Percentiles rank a stretch among this genome's conserved stretches.
Conservation (phyloP, 1,139 yeast genomes). For the Zhuliangozyma parablackwelliae region DNA sequence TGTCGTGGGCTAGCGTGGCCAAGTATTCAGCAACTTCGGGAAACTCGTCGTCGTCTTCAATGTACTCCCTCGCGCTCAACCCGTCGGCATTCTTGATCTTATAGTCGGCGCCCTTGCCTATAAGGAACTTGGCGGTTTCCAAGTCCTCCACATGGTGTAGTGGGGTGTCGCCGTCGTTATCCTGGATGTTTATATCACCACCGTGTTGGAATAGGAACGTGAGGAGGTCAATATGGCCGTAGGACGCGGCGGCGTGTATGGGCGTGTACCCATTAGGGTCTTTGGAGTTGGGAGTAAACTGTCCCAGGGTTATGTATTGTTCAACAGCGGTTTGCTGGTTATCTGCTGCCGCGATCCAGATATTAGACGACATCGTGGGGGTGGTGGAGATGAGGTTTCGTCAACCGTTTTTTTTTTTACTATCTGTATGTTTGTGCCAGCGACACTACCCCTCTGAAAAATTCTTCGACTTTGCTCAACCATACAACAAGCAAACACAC, state of each 20-base stretch:
- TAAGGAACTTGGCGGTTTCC: conserved; percentile 56
- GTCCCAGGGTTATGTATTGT: conserved; percentile 46
- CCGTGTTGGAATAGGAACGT: conserved; percentile 52
- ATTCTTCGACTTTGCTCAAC: too few species aligned
- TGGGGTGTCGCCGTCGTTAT: conserved; percentile 92
- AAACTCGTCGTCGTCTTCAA: conserved; percentile 81
- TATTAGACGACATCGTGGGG: conserved; percentile 49
- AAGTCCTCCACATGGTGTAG: conserved; percentile 83
- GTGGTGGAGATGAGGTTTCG: neutral
- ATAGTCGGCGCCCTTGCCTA: conserved; percentile 68
- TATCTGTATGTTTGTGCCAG: too few species aligned
- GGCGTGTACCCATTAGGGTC: conserved; percentile 96
- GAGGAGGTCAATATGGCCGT: conserved; percentile 73
- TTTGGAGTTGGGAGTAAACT: conserved; percentile 60
- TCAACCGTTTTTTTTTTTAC: too few species aligned
- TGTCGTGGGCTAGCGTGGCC: conserved; percentile 41
- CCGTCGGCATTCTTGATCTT: conserved; percentile 66
- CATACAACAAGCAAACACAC: too few species aligned
- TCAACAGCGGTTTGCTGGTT: conserved; percentile 61
- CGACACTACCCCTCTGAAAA: too few species aligned
- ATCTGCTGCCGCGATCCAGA: conserved; percentile 96
- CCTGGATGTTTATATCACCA: conserved; percentile 80
- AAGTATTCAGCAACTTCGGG: conserved; percentile 73
- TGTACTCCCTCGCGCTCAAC: conserved; percentile 61
- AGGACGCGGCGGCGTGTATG: conserved; percentile 93